Base-by-base conservation (phyloP, 2,329 filamentous ascomycete species). In the Fusarium tanahbumbuense region DNA sequence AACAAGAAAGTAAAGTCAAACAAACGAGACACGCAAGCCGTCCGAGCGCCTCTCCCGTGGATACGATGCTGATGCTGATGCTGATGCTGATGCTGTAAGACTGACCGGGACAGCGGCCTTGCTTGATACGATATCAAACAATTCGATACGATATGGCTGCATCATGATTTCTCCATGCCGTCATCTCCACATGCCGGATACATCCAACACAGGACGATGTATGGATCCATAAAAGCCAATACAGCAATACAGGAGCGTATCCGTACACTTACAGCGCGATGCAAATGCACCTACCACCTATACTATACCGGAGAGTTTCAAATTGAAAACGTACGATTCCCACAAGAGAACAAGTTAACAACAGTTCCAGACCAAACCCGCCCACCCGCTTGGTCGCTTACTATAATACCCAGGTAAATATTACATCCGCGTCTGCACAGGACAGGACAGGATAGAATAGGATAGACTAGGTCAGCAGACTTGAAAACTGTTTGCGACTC, bases 81-180 rank as follows among this genome's bases (percentile, higher is more conserved):
- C 23, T 61, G 60, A n/a, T 37, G 40, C 12, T 41, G 25, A 55
- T 60, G 47, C 27, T 70, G 61, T 66, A 67, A 70, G 42, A 56
- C 40, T 27, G 49, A 50, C 50, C 45, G 16, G 45, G 30, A 8
- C 37, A 57, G 45, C 53, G 32, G 40, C 28, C 27, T 46, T 56
- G 45, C 25, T 57, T 30, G 28, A 61, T 66, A 67, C 64, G 47
- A 65, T 56, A 48, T 50, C 20, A 49, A 41, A 45, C 44, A 37
- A 56, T 57, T 56, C 67, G 46, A 70, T 70, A 68, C 58, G 52
- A 46, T 61, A 54, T 61, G 52, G 54, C 67, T 57, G 69, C 69
- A 71, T 60, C 61, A 67, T 71, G 69, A 71, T 70, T 66, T 57
- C 48, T 58, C 45, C 46, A 71, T 71, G 61, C 69, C 69, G 69